A percentile compares a stretch with the other conserved stretches of the same genome.
Conservation (phyloP, 2,329 filamentous ascomycete species). For the Fusarium globosum region DNA sequence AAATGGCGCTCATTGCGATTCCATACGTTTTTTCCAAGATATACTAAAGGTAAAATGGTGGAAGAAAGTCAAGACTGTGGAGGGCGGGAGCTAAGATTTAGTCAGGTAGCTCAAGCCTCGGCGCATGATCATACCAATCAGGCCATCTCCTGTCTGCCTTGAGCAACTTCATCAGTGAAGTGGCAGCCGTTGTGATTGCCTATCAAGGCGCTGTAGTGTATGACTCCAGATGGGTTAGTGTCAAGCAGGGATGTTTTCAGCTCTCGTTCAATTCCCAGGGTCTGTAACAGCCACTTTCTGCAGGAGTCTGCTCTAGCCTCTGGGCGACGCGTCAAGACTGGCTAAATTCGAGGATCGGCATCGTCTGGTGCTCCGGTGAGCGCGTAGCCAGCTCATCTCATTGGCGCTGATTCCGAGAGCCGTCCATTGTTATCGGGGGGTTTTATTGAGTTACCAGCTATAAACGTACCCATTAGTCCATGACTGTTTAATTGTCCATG, state of each 20-base stretch:
- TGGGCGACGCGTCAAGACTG: accelerated
- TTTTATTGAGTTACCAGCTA: too few species aligned
- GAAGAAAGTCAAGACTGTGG: background rate
- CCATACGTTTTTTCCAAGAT: background rate
- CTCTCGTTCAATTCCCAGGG: background rate
- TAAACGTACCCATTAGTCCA: too few species aligned
- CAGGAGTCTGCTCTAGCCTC: background rate
- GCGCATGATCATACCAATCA: background rate
- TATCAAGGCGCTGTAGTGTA: background rate
- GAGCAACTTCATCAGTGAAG: background rate
- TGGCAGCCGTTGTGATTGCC: background rate
- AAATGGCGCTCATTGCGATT: background rate
- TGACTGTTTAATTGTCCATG: background rate
- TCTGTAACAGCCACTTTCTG: background rate
- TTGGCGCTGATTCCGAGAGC: background rate
- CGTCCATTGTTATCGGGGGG: background rate
- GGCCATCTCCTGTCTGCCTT: background rate
- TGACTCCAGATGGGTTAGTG: background rate
- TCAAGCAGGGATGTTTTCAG: background rate
- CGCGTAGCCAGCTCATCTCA: background rate
- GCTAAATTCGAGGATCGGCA: background rate
- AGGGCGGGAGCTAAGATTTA: background rate
- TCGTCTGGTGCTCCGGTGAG: accelerated
- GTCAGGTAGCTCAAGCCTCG: background rate
- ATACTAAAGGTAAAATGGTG: background rate